Evolutionary conservation across 2,329 filamentous ascomycete species (phyloP), one percentile per base, ranked within the genome.

Genomic region (Coleophoma cylindrospora): DNA sequence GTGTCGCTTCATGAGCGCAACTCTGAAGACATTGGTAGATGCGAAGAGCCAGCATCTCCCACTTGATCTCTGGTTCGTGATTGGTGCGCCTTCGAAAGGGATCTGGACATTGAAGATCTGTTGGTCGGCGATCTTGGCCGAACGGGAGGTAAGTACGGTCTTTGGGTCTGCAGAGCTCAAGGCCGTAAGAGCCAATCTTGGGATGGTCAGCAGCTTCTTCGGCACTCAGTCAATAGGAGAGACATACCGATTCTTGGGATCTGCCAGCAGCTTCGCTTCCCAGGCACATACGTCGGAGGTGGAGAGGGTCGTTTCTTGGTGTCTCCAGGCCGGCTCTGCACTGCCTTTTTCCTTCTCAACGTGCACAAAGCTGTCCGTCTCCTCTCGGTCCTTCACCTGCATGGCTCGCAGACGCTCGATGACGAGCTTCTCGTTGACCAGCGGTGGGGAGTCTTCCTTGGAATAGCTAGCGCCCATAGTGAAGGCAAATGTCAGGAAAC

Each of bases 31-130:
- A 60, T 95, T 95, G n/a, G 89, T 94, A 4, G 87, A 83, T 1
- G 91, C 91, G 60, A 96, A 96, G 55, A 95, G 80, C 91, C 91
- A 96, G 74, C 91, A 96, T 56, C 91, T 79, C 8, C 90, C 91
- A 2, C 86, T 91, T 8, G 80, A 80, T 34, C 85, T 78, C 71
- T 96, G 90, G 66, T 95, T 91, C 0, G 91, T 95, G 54, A 95
- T 85, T 0, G 91, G 91, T 0, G 76, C 78, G 45, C 90, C 91
- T 67, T 95, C 90, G 49, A 88, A 77, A 0, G 89, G 87, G 53
- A 95, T 91, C 66, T 83, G 83, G 66, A 91, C 70, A 64, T 91
- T 95, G 81, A 91, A 95, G 54, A 87, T 78, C 50, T 95, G 90
- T 49, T 82, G 85, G 64, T 94, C 86, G 38, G 77, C 70, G 52